phyloP scores from a whole-genome alignment of 2,329 filamentous ascomycete species.

The Aureobasidium uvarum region DNA sequence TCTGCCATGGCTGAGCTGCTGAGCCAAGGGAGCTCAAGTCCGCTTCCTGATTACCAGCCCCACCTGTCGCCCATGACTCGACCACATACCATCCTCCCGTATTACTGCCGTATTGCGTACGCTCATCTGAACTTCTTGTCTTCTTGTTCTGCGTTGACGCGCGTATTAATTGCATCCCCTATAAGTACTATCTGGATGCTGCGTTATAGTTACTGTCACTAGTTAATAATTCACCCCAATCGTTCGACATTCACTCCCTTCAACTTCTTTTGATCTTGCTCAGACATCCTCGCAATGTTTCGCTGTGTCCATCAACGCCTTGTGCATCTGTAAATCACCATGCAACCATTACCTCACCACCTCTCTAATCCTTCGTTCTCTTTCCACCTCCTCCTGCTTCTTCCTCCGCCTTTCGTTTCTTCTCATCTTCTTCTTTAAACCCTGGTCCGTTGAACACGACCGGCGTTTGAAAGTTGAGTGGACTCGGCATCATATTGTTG shows the following conservation, averaged over 20 bases:
- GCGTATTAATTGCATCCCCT: background rate
- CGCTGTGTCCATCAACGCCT: background rate
- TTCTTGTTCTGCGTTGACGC: background rate
- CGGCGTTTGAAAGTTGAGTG: conserved; percentile 88
- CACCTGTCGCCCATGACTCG: conserved; percentile 13
- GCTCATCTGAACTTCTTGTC: background rate
- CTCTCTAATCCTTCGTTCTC: conserved; percentile 30
- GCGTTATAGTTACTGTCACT: conserved; percentile 1
- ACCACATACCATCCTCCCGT: background rate
- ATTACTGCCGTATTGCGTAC: conserved; percentile 9
- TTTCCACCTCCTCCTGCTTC: conserved; percentile 32
- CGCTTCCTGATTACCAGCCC: conserved; percentile 7
- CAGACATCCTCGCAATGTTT: background rate
- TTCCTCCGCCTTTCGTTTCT: conserved; percentile 34
- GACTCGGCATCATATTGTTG: conserved; percentile 88
- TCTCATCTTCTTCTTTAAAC: conserved; percentile 37
- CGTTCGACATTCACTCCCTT: background rate
- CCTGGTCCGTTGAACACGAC: conserved; percentile 40
- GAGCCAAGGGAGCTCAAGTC: conserved; percentile 12
- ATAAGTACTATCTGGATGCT: conserved; percentile 7
- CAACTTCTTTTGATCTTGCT: conserved; percentile 11
- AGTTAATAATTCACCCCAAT: background rate
- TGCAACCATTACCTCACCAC: background rate
- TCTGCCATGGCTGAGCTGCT: conserved; percentile 15
- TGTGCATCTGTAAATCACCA: background rate